Evolutionary conservation across 371 early-diverging fungal species (phyloP), one percentile per base, ranked within the genome.

Genomic region (Cladochytrium tenue): DNA sequence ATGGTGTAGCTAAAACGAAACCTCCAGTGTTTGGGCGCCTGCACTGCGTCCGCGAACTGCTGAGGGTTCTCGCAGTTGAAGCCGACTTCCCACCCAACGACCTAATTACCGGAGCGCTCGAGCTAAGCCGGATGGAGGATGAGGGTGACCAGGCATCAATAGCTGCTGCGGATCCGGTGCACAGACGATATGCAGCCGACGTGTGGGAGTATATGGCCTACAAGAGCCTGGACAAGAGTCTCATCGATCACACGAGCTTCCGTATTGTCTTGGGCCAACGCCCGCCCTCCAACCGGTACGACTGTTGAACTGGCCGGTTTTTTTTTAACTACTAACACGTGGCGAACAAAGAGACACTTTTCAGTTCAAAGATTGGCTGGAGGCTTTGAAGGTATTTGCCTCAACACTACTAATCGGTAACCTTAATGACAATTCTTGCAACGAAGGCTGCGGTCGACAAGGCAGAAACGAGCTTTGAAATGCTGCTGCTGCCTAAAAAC

Each of bases 1-100:
- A 13, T 2, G 43, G 7, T 32, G 2, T 0, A 7, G 50, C 17
- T 30, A 15, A 13, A 3, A 52, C 25, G 15, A 27, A 28, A 26
- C 0, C 17, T 20, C 23, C 26, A 73, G 75, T 63, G 15, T 60
- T 58, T 34, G 75, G 75, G 30, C 68, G 71, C 4, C 32, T 75
- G 13, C 63, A 75, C 32, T 52, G 60, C 31, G 65, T 59, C 50
- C 13, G 10, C 5, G 51, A 55, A 23, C 51, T 67, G 4, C 52
- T 67, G 2, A 34, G 20, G 2, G 53, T 10, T 15, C 31, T 69
- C 1, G 64, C 69, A 30, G n/a, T n/a, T n/a, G n/a, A n/a, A n/a
- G 58, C 52, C n/a, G 60, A 52, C 2, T 51, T 60, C 33, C 2
- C 62, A 3, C 2, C 34, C n/a, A 30, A 50, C 23, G 32, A 32